Conservation (phyloP, 2,329 filamentous ascomycete species). For the Fonsecaea multimorphosa region DNA sequence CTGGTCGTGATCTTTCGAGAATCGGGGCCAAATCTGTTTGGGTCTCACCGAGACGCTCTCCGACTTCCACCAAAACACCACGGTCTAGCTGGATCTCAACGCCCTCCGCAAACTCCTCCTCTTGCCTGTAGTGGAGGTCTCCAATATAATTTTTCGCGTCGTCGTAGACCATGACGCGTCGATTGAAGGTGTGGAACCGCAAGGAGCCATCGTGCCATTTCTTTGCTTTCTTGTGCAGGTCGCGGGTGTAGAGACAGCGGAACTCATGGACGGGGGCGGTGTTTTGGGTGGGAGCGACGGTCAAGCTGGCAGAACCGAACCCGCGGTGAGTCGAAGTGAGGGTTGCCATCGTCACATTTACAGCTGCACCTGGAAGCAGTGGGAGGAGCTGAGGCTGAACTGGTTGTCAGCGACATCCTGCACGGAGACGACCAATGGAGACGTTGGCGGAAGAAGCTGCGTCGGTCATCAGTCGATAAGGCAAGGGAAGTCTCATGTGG, state of each 20-base stretch:
- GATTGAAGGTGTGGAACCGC: conserved; percentile 89
- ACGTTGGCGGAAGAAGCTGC: background rate
- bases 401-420: conserved; percentile 30
- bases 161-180: conserved; percentile 88
- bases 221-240: conserved; percentile 85
- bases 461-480: conserved; percentile 6
- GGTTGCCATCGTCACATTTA: conserved; percentile 25
- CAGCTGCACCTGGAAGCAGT: conserved; percentile 1
- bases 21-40: conserved; percentile 80
- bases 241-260: conserved; percentile 84
- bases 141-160: conserved; percentile 79
- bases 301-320: conserved; percentile 42
- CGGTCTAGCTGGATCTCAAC: conserved; percentile 82
- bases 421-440: conserved; percentile 1
- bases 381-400: conserved; percentile 11
- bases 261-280: conserved; percentile 81
- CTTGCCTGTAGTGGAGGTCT: conserved; percentile 79
- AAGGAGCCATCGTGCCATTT: conserved; percentile 92
- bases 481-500: conserved; percentile 3
- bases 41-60: conserved; percentile 72
- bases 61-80: conserved; percentile 78
- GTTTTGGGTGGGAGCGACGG: conserved; percentile 61
- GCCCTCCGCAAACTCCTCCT: conserved; percentile 73
- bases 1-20: conserved; percentile 66
- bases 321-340: conserved; percentile 39